phyloP scores from a whole-genome alignment of 225 moss, liverwort and hornwort genomes.

The Bryoerythrophyllum caledonicum region DNA sequence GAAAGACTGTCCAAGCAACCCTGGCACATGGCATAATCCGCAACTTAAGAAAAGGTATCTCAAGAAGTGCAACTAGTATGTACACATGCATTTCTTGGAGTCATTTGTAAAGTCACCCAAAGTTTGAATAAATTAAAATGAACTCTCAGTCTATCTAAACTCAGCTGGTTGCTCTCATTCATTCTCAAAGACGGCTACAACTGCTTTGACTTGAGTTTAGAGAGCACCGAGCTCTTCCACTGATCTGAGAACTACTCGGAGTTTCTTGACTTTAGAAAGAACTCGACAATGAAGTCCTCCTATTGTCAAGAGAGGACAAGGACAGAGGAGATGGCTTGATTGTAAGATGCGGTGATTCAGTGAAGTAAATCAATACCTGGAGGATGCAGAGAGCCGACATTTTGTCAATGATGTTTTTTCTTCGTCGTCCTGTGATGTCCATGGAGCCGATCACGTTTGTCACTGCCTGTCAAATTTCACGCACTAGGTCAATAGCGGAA shows the following conservation, averaged over 20 bases:
- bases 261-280: no score
- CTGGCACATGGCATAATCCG: slow-evolving; percentile 31
- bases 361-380: slow-evolving; percentile 53
- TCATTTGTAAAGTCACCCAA: no score
- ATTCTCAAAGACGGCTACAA: no score
- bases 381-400: slow-evolving; percentile 87
- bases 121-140: no score
- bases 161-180: no score
- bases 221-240: no score
- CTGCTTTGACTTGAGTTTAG: no score
- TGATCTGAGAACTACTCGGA: no score
- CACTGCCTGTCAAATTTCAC: not conserved
- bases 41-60: slow-evolving; percentile 3
- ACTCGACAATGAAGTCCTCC: not conserved
- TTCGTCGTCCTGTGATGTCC: no score
- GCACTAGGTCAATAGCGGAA: not conserved
- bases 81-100: not conserved
- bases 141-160: no score
- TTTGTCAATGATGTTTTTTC: slow-evolving; percentile 75
- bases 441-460: no score
- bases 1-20: slow-evolving; percentile 67
- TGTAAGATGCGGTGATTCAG: not conserved
- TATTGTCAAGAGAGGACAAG: not conserved
- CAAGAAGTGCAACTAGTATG: not conserved
- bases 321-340: not conserved